Percentiles rank a stretch among this genome's conserved stretches.
Evolutionary conservation across 2,329 filamentous ascomycete species (phyloP).

Genomic region (Hypoxylon sp.): DNA sequence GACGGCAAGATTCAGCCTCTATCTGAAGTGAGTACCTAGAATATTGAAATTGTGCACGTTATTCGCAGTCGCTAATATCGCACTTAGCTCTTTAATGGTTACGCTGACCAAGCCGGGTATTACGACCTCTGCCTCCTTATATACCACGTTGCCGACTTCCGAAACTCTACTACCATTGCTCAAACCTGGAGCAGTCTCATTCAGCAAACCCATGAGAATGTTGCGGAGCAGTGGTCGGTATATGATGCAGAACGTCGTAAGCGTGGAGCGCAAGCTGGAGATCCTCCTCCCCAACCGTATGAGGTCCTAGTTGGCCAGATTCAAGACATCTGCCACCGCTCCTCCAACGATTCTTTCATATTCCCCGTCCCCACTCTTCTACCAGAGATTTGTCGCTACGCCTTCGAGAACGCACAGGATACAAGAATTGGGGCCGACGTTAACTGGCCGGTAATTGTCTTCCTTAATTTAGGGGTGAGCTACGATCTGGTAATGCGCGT

Average conservation of each 20-base stretch:
- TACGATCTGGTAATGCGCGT: conserved; percentile 70
- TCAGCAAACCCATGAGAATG: conserved; percentile 75
- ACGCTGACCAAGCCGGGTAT: conserved; percentile 91
- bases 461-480: conserved; percentile 69
- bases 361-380: conserved; percentile 75
- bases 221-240: conserved; percentile 60
- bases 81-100: conserved; percentile 87
- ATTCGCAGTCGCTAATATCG: conserved; percentile 29
- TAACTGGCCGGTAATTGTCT: conserved; percentile 71
- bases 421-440: conserved; percentile 70
- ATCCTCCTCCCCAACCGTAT: conserved; percentile 71
- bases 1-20: conserved; percentile 85
- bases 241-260: conserved; percentile 61
- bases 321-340: conserved; percentile 75
- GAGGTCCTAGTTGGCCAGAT: conserved; percentile 77
- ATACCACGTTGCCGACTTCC: conserved; percentile 91
- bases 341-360: conserved; percentile 75
- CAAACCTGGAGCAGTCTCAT: conserved; percentile 89
- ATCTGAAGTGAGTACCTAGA: conserved; percentile 74
- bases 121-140: conserved; percentile 94
- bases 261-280: conserved; percentile 53
- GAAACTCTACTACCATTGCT: conserved; percentile 86
- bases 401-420: conserved; percentile 71
- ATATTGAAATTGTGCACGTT: background rate
- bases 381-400: conserved; percentile 74